Percentiles rank a stretch among this genome's conserved stretches.
Evolutionary conservation across 2,329 filamentous ascomycete genomes (phyloP).

Genomic region (Aspergillus tanneri): DNA sequence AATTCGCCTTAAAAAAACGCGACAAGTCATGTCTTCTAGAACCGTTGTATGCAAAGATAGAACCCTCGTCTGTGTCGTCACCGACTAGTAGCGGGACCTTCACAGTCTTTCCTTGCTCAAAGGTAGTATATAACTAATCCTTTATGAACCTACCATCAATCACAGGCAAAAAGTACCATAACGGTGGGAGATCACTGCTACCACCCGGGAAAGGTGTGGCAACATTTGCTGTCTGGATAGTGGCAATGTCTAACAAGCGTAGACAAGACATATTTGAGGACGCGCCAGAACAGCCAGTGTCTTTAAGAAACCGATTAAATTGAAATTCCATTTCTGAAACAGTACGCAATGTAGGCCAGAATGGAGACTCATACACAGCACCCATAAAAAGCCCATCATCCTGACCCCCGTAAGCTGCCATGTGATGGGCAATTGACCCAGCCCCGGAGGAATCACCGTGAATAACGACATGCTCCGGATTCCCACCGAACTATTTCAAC

Average conservation of each 20-base stretch:
- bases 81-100: not conserved
- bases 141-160: not conserved
- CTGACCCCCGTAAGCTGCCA: slow-evolving; percentile 53
- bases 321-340: slow-evolving; percentile 46
- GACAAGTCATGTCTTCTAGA: not conserved
- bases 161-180: not conserved
- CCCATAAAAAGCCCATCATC: slow-evolving; percentile 50
- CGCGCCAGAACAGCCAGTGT: slow-evolving; percentile 40
- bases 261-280: slow-evolving; percentile 45
- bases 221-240: not conserved
- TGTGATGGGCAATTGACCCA: slow-evolving; percentile 56
- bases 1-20: not conserved
- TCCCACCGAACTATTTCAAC: slow-evolving; percentile 56
- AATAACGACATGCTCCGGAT: slow-evolving; percentile 59
- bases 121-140: not conserved
- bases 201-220: not conserved
- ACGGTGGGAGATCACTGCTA: not conserved
- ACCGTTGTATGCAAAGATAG: not conserved
- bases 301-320: slow-evolving; percentile 46
- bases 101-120: not conserved
- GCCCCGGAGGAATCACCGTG: slow-evolving; percentile 63
- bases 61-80: not conserved
- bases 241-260: slow-evolving; percentile 22
- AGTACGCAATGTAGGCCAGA: slow-evolving; percentile 49
- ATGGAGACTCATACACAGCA: slow-evolving; percentile 51